These are phyloP conservation scores for Xylariaceae sp. DNA, from an alignment of 2,329 filamentous ascomycete species.

Conservation along the genomic window DNA sequence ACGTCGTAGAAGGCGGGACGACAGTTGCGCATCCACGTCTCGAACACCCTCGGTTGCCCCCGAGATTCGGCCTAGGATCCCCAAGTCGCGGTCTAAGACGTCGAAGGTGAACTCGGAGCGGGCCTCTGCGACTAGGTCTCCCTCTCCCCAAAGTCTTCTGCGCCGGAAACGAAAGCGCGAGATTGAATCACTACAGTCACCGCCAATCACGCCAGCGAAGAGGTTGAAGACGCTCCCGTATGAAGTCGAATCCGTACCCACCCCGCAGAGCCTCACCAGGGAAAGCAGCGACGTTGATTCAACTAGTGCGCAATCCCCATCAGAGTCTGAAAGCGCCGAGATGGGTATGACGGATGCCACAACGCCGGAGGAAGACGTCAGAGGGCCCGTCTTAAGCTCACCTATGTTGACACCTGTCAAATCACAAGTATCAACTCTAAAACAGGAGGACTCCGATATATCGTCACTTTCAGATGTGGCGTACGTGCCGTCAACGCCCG, in stretches of 20 bases:
- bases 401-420: slow-evolving; percentile 40
- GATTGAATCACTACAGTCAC: slow-evolving; percentile 51
- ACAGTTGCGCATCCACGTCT: slow-evolving; percentile 53
- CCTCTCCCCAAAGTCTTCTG: slow-evolving; percentile 31
- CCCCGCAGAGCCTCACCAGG: slow-evolving; percentile 39
- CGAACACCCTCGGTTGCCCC: slow-evolving; percentile 61
- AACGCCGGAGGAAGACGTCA: slow-evolving; percentile 52
- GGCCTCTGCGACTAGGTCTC: slow-evolving; percentile 41
- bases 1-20: slow-evolving; percentile 56
- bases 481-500: slow-evolving; percentile 14
- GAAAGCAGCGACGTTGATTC: slow-evolving; percentile 43
- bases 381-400: slow-evolving; percentile 42
- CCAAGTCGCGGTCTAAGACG: slow-evolving; percentile 43
- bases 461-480: slow-evolving; percentile 29
- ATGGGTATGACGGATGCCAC: slow-evolving; percentile 49
- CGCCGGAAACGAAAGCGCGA: slow-evolving; percentile 48
- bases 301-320: slow-evolving; percentile 34
- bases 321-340: slow-evolving; percentile 38
- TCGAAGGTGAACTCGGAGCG: slow-evolving; percentile 39
- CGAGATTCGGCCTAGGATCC: slow-evolving; percentile 55
- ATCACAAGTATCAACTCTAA: slow-evolving; percentile 31
- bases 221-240: slow-evolving; percentile 44
- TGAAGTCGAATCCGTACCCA: slow-evolving; percentile 34
- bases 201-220: slow-evolving; percentile 59
- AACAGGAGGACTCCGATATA: slow-evolving; percentile 38